A percentile compares a stretch with the other conserved stretches of the same genome.
Conservation (phyloP, 257 asterid genomes). For the Solanum commersonii region DNA sequence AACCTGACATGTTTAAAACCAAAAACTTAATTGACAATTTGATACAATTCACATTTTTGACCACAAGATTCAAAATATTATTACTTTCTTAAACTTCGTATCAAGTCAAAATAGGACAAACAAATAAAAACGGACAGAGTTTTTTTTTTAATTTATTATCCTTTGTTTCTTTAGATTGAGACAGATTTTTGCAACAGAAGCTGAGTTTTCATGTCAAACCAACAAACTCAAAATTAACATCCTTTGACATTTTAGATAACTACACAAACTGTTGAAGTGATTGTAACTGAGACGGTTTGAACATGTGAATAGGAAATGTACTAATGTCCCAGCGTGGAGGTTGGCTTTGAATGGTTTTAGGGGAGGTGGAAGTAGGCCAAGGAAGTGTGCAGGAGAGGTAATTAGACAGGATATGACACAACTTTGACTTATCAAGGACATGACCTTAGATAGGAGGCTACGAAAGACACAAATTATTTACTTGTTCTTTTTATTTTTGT, state of each 20-base stretch:
- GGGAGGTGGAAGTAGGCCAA: neutral
- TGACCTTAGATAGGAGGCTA: neutral
- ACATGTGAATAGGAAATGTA: neutral
- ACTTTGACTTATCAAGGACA: neutral
- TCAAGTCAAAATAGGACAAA: no score
- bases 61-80: no score
- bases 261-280: neutral
- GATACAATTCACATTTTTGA: neutral
- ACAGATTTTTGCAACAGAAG: neutral
- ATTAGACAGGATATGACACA: no score
- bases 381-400: neutral
- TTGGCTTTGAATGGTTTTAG: neutral
- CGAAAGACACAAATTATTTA: neutral
- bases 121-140: no score
- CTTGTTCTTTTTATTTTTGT: neutral
- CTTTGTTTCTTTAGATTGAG: neutral
- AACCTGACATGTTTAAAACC: neutral
- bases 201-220: neutral
- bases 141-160: no score
- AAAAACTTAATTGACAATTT: no score
- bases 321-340: neutral
- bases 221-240: neutral
- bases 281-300: neutral
- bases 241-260: neutral
- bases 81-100: no score